Evolutionary conservation across 495 filamentous ascomycete genomes (phyloP).

Genomic region (Thozetella sp.): DNA sequence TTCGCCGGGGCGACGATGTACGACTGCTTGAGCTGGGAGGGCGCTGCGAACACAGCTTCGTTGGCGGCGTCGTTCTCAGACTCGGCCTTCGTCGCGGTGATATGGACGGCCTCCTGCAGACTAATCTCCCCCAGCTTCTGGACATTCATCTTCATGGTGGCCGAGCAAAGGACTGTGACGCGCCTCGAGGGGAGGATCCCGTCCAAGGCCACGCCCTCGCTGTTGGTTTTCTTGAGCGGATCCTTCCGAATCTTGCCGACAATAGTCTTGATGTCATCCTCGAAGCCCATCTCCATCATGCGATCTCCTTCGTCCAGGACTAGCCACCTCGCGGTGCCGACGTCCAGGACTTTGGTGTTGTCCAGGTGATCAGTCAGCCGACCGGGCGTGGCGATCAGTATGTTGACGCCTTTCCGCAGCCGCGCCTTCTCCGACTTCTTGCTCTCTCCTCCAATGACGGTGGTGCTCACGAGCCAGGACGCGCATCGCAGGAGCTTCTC

Average conservation of each 20-base stretch:
- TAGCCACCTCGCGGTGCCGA: conserved; percentile 89
- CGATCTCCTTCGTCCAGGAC: conserved; percentile 95
- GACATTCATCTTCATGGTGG: conserved; percentile 96
- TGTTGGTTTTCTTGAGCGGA: conserved; percentile 34
- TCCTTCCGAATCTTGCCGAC: conserved; percentile 71
- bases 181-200: conserved; percentile 69
- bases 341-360: conserved; percentile 85
- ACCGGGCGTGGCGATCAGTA: conserved; percentile 92
- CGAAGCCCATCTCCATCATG: conserved; percentile 96
- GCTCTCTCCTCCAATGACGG: conserved; percentile 94
- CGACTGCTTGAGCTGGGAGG: conserved; percentile 89
- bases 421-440: conserved; percentile 96
- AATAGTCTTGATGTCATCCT: conserved; percentile 80
- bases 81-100: conserved; percentile 66
- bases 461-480: conserved; percentile 87
- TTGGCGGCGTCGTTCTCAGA: conserved; percentile 46
- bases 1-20: conserved; percentile 88
- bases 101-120: conserved; percentile 87
- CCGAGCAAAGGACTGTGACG: conserved; percentile 91
- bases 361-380: conserved; percentile 88
- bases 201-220: conserved; percentile 41
- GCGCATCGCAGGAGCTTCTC: conserved; percentile 81
- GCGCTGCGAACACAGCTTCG: conserved; percentile 73
- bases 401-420: conserved; percentile 89
- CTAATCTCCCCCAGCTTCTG: conserved; percentile 91